Evolutionary conservation across 352 stramenopile genomes (phyloP).

Genomic region (Plasmopara muralis): DNA sequence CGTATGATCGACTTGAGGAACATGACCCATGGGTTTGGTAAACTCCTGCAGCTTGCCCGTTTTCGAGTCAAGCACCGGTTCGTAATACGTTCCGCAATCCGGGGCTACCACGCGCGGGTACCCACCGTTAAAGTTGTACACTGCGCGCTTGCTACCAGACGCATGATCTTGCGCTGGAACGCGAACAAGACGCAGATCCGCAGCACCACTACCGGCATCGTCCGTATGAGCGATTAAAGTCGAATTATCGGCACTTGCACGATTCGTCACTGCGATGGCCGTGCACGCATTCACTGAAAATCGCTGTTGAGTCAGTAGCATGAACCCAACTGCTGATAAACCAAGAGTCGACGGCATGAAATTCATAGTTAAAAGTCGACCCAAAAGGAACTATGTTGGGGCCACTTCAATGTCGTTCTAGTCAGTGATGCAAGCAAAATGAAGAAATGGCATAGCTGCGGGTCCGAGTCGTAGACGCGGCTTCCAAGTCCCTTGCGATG

Average conservation of each 20-base stretch:
- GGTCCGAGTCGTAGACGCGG: constrained; percentile 2
- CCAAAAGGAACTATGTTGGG: background rate
- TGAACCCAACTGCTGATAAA: constrained; percentile 6
- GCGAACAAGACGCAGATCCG: constrained; percentile 87
- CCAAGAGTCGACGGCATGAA: constrained; percentile 11
- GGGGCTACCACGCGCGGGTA: constrained; percentile 68
- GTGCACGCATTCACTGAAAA: constrained; percentile 59
- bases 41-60: constrained; percentile 22
- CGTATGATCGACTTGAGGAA: constrained; percentile 88
- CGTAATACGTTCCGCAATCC: constrained; percentile 69
- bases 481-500: constrained; percentile 17
- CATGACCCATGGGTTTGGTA: constrained; percentile 62
- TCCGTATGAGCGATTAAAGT: constrained; percentile 88
- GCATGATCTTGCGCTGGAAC: constrained; percentile 80
- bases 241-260: constrained; percentile 73
- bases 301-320: constrained; percentile 7
- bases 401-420: background rate
- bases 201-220: constrained; percentile 64
- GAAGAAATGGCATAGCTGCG: background rate
- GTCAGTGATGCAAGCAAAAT: constrained; percentile 14
- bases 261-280: constrained; percentile 75
- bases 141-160: constrained; percentile 29
- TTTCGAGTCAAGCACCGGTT: constrained; percentile 16
- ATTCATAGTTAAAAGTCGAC: constrained; percentile 9
- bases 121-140: constrained; percentile 68